A percentile compares a stretch with the other conserved stretches of the same genome.
Conservation (phyloP, 169 alveolate genomes). For the Babesia ovis region DNA sequence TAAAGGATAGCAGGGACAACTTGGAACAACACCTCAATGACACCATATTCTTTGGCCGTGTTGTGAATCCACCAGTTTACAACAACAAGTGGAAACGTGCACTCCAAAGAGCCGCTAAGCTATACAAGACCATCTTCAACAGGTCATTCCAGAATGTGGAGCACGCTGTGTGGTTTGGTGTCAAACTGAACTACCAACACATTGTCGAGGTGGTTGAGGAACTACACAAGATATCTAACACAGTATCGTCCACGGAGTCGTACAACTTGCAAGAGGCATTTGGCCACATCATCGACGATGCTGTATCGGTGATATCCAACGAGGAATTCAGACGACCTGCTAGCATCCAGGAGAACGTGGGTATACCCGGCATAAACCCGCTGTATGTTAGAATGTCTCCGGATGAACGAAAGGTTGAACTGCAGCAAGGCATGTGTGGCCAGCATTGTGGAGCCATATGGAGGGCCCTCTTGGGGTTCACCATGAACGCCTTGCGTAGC, state of each 20-base stretch:
- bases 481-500: slow-evolving; percentile 72
- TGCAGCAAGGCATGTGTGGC: slow-evolving; percentile 79
- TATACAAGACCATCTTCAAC: slow-evolving; percentile 68
- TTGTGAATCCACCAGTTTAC: slow-evolving; percentile 70
- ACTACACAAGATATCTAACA: slow-evolving; percentile 66
- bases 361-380: slow-evolving; percentile 71
- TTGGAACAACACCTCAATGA: slow-evolving; percentile 74
- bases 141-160: slow-evolving; percentile 68
- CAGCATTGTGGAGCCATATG: slow-evolving; percentile 79
- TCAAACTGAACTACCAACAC: slow-evolving; percentile 62
- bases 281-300: slow-evolving; percentile 60
- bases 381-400: slow-evolving; percentile 61
- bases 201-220: slow-evolving; percentile 71
- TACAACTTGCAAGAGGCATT: slow-evolving; percentile 65
- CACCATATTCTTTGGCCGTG: slow-evolving; percentile 72
- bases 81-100: slow-evolving; percentile 65
- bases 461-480: slow-evolving; percentile 73
- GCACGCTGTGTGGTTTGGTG: slow-evolving; percentile 82
- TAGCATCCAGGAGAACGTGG: slow-evolving; percentile 53
- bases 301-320: slow-evolving; percentile 53
- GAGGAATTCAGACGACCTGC: slow-evolving; percentile 49
- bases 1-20: slow-evolving; percentile 72
- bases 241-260: slow-evolving; percentile 52
- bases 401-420: slow-evolving; percentile 73
- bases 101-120: slow-evolving; percentile 57